Evolutionary conservation across 2,329 filamentous ascomycete species (phyloP), one percentile per base, ranked within the genome.

Genomic region (Thielaviopsis ethacetica): DNA sequence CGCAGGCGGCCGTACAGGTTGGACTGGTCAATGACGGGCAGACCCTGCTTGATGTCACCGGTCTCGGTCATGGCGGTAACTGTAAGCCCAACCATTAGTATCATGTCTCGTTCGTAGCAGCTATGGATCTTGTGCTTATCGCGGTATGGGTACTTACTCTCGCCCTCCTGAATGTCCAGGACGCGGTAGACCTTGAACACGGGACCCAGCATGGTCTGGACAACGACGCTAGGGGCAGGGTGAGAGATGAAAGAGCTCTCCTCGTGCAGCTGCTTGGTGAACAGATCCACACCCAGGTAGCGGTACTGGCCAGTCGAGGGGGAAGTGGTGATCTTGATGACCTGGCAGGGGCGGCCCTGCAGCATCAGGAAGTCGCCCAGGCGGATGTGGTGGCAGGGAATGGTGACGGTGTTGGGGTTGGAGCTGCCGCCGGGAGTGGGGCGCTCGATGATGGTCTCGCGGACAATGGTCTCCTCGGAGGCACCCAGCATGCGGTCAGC

Each of bases 101-200:
- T 41, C 27, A 47, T 50, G 54, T 62, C 61, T 54, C 52, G 21
- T 26, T 59, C 59, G 58, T 60, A 62, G 22, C 41, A 47, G 17
- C 56, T 58, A 50, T 56, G 44, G 24, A 21, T 50, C 27, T 19
- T 27, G 50, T 55, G 22, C 47, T 54, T 19, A 26, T 51, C 54
- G 34, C 49, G 54, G 54, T 60, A 60, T 12, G 44, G 52, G 53
- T 38, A 62, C 62, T 62, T 63, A 63, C 62, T 60, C 68, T 84
- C 67, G 67, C 81, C 91, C 65, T 95, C 88, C 73, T 90, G 85
- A 66, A 98, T 86, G 79, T 98, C 93, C 63, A 98, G 86, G 71
- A 98, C 91, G 70, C 93, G 91, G 86, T 98, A 98, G 82, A 97
- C 93, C 89, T 97, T 97, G 89, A 97, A 96, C 78, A 97, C 84